Percentiles rank a stretch among this genome's conserved stretches.
phyloP scores from a whole-genome alignment of 257 asterid species.

The Fraxinus anomala region DNA sequence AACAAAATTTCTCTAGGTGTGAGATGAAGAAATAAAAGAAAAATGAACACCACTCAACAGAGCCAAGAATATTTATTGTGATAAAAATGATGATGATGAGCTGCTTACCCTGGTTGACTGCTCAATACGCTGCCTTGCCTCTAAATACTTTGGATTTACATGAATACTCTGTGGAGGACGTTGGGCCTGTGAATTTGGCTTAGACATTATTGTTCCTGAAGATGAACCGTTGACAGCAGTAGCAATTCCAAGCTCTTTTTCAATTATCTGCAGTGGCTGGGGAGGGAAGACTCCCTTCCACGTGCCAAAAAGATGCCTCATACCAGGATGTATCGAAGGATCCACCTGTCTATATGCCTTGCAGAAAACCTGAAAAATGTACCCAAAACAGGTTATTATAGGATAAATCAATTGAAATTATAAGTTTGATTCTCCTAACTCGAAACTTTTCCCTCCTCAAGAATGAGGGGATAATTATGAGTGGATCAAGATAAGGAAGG shows the following conservation, averaged over 20 bases:
- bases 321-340: constrained; percentile 70
- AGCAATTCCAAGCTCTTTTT: constrained; percentile 81
- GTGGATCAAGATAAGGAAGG: neutral
- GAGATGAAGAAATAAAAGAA: neutral
- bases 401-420: neutral
- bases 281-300: constrained; percentile 90
- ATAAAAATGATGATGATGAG: neutral
- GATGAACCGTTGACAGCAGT: constrained; percentile 63
- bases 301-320: constrained; percentile 95
- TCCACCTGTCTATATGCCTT: constrained; percentile 85
- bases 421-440: neutral
- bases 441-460: neutral
- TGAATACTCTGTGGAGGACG: constrained; percentile 84
- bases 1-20: neutral
- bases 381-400: constrained; percentile 21
- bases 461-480: neutral
- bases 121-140: constrained; percentile 71
- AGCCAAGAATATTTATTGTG: neutral
- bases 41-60: neutral
- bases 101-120: constrained; percentile 66
- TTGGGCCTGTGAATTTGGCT: constrained; percentile 65
- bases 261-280: constrained; percentile 75
- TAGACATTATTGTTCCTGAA: constrained; percentile 41
- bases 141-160: constrained; percentile 87
- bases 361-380: constrained; percentile 70